phyloP scores from a whole-genome alignment of 257 asterid genomes.

The Solanum pimpinellifolium region DNA sequence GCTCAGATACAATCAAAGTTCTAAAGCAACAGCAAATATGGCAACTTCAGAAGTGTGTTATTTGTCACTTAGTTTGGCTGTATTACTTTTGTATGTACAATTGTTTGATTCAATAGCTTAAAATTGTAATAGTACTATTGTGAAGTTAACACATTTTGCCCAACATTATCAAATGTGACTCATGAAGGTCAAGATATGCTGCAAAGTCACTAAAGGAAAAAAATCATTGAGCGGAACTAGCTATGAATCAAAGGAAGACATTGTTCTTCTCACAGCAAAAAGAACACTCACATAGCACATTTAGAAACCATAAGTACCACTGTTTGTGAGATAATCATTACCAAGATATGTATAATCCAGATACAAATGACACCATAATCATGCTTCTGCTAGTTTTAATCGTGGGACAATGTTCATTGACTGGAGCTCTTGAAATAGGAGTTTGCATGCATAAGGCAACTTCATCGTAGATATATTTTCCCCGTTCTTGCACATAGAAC shows the following conservation, averaged over 20 bases:
- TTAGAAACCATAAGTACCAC: background rate
- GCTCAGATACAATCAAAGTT: background rate
- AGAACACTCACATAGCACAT: background rate
- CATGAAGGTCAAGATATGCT: background rate
- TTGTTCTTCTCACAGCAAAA: background rate
- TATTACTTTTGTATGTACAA: background rate
- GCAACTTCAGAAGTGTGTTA: background rate
- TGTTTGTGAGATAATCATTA: background rate
- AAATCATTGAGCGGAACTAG: background rate
- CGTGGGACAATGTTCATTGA: constrained; percentile 38
- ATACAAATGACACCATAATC: background rate
- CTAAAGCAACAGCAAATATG: background rate
- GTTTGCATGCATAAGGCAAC: constrained; percentile 99
- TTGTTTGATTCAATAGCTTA: background rate
- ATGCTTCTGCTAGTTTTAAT: constrained; percentile 22
- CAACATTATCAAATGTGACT: background rate
- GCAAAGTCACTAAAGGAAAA: background rate
- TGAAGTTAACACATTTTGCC: background rate
- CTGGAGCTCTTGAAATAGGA: constrained; percentile 65
- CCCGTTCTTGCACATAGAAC: constrained; percentile 82
- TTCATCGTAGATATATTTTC: constrained; percentile 89
- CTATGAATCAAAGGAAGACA: background rate
- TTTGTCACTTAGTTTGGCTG: background rate
- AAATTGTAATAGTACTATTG: background rate
- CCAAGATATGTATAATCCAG: background rate